Base-by-base conservation (phyloP, 1,284 basidiomycete genomes). In the Schizophyllum commune region DNA sequence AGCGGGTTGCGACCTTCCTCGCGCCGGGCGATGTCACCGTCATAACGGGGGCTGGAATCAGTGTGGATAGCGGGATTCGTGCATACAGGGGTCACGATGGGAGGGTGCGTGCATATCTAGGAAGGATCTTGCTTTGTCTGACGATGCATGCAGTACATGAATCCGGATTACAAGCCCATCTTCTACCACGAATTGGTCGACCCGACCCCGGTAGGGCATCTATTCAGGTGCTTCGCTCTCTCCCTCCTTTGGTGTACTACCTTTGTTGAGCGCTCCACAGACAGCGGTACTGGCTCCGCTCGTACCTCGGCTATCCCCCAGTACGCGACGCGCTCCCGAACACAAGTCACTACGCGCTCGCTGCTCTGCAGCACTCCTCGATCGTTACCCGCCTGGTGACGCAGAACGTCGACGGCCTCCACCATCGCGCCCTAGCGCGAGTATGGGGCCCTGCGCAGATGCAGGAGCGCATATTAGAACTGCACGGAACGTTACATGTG, bases 391-490 rank as follows among this genome's bases (percentile, higher is more conserved):
- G 77, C n/a, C 73, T 94, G 27, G 86, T 97, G 61, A 97, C 95
- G 0, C 94, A 96, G 72, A 96, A 96, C 68, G 94, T 97, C 6
- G 95, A 97, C 69, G 93, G 93, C 7, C 82, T 96, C 13, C 94
- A 96, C 69, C 85, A 86, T 58, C 93, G 93, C 74, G 89, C 86
- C 32, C 71, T 86, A 55, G 60, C 65, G 39, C 65, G 68, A 58
- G 66, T 69, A n/a, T 75, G 74, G 73, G 63, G 74, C 60, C 67
- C 73, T n/a, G 58, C 68, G 5, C 70, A 65, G 52, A 71, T 80
- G 58, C 70, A 79, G 47, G 67, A 78, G 39, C 73, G 73, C 9
- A 87, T 95, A 58, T 76, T 96, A 32, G 93, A 96, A 71, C 80
- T 98, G 8, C 94, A 98, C 72, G 95, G 94, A 20, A 94, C 90